A percentile compares a stretch with the other conserved stretches of the same genome.
phyloP scores from a whole-genome alignment of 352 stramenopile species.

The Globisporangium emineosum region DNA sequence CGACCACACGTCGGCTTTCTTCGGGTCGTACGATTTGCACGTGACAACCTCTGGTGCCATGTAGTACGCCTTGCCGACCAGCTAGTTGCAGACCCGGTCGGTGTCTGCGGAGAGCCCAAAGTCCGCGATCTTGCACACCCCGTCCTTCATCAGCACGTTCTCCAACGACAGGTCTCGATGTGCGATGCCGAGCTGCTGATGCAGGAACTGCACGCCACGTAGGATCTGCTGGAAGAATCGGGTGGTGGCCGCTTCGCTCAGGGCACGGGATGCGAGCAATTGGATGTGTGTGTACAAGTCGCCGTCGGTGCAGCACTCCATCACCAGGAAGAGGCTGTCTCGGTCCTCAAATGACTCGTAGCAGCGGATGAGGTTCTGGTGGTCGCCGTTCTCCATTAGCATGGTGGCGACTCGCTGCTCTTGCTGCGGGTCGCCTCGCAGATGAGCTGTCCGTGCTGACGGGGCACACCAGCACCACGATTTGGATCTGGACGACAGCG shows the following conservation, averaged over 20 bases:
- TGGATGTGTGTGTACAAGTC: slow-evolving; percentile 27
- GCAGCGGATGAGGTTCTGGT: slow-evolving; percentile 24
- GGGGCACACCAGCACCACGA: too few relatives aligned
- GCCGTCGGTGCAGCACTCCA: slow-evolving; percentile 36
- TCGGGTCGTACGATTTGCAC: slow-evolving; percentile 31
- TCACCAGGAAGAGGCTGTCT: slow-evolving; percentile 24
- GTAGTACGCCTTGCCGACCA: slow-evolving; percentile 2
- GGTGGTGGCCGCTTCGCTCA: slow-evolving; percentile 18
- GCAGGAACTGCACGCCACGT: slow-evolving; percentile 25
- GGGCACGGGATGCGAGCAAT: background rate
- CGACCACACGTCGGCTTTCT: slow-evolving; percentile 59
- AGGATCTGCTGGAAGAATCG: slow-evolving; percentile 28
- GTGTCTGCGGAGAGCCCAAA: slow-evolving; percentile 27
- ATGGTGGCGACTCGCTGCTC: slow-evolving; percentile 14
- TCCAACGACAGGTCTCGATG: slow-evolving; percentile 35
- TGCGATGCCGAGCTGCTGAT: slow-evolving; percentile 22
- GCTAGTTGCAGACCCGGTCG: too few relatives aligned
- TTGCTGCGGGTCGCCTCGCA: slow-evolving; percentile 20
- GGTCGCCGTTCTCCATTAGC: slow-evolving; percentile 8
- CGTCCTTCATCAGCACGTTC: slow-evolving; percentile 28
- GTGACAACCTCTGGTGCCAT: background rate
- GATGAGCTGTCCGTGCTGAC: too few relatives aligned
- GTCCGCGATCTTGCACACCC: slow-evolving; percentile 35
- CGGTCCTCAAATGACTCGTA: slow-evolving; percentile 20
- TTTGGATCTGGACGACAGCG: too few relatives aligned